A percentile compares a stretch with the other conserved stretches of the same genome.
Conservation (phyloP, 2,329 filamentous ascomycete genomes). For the Claviceps purpurea region DNA sequence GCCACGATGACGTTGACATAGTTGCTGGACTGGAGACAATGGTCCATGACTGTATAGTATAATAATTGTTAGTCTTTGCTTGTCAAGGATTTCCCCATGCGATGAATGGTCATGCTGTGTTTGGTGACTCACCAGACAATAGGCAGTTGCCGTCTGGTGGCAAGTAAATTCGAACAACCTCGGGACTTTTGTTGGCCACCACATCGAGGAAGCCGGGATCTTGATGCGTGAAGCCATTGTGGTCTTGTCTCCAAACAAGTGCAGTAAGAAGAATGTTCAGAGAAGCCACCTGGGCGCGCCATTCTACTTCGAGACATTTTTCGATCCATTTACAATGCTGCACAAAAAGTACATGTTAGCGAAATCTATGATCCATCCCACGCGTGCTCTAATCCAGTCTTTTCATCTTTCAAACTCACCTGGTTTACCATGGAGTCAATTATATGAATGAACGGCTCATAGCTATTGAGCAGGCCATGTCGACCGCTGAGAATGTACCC, state of each 20-base stretch:
- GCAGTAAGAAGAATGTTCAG: slow-evolving; percentile 70
- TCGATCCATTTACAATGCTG: slow-evolving; percentile 74
- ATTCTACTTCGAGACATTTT: slow-evolving; percentile 67
- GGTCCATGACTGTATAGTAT: slow-evolving; percentile 41
- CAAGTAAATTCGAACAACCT: slow-evolving; percentile 69
- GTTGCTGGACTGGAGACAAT: slow-evolving; percentile 60
- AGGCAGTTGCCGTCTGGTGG: slow-evolving; percentile 70
- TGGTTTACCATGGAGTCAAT: slow-evolving; percentile 81
- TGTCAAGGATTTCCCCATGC: background rate
- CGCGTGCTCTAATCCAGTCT: too few relatives aligned
- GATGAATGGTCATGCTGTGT: too few relatives aligned
- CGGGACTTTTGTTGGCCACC: slow-evolving; percentile 65
- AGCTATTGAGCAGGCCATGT: slow-evolving; percentile 66
- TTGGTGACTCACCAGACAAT: slow-evolving; percentile 31
- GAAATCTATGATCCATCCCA: background rate
- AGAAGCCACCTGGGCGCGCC: slow-evolving; percentile 59
- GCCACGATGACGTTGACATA: slow-evolving; percentile 73
- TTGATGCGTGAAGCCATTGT: slow-evolving; percentile 75
- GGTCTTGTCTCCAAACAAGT: slow-evolving; percentile 71
- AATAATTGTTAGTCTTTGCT: slow-evolving; percentile 12
- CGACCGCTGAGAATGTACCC: slow-evolving; percentile 64
- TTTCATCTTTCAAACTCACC: slow-evolving; percentile 16
- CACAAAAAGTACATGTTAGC: slow-evolving; percentile 5
- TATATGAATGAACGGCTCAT: slow-evolving; percentile 72
- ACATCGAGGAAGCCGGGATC: slow-evolving; percentile 71